Evolutionary conservation across 2,329 filamentous ascomycete species (phyloP).

Genomic region (Karstenula rhodostoma): DNA sequence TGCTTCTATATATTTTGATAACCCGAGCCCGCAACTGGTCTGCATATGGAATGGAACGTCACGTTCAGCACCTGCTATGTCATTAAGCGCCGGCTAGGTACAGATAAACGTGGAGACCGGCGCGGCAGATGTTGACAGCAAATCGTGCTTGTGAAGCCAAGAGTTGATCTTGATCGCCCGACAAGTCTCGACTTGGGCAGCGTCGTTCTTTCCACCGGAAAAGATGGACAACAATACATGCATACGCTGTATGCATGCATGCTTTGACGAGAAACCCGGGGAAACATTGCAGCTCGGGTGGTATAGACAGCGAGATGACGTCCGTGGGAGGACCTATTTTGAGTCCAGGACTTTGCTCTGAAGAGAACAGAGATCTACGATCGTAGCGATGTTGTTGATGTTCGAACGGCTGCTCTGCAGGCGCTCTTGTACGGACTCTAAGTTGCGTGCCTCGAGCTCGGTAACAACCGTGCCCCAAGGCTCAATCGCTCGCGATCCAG

Average conservation of each 20-base stretch:
- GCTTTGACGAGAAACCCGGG: not conserved
- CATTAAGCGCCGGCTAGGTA: conserved; percentile 17
- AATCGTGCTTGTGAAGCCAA: not conserved
- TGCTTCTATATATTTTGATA: conserved; percentile 36
- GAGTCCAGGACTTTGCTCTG: conserved; percentile 36
- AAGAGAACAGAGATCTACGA: conserved; percentile 40
- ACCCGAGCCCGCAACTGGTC: conserved; percentile 26
- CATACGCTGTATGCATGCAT: not conserved
- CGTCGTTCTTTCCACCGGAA: not conserved
- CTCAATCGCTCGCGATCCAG: conserved; percentile 36
- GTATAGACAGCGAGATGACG: conserved; percentile 4
- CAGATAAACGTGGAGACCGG: conserved; percentile 8
- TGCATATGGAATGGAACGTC: conserved; percentile 26
- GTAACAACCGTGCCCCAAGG: conserved; percentile 37
- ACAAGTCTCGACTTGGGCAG: not conserved
- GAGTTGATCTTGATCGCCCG: not conserved
- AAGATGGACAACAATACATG: not conserved
- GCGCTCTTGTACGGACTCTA: conserved; percentile 26
- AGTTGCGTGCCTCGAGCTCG: conserved; percentile 31
- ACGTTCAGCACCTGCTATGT: conserved; percentile 20
- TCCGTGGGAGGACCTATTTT: not conserved
- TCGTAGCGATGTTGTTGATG: conserved; percentile 31
- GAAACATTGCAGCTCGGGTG: not conserved
- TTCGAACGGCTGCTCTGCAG: conserved; percentile 36
- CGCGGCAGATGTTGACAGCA: conserved; percentile 16